phyloP scores from a whole-genome alignment of 495 filamentous ascomycete species.

The Penicillium salamii region DNA sequence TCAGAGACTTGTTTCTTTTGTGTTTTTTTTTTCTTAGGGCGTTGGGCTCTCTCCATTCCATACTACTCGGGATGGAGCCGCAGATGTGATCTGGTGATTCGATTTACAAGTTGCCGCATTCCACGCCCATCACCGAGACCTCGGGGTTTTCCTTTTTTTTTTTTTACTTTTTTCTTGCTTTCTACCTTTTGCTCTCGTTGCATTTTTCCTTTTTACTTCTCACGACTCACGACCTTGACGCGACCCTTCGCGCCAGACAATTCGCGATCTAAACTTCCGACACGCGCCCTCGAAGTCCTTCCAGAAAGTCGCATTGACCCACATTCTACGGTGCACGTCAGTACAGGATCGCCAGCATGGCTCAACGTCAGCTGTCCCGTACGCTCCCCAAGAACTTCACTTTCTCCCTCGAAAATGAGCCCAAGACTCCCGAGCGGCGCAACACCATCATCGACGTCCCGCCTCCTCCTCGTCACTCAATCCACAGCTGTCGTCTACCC shows the following conservation, averaged over 20 bases:
- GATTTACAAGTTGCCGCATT: slow-evolving; percentile 29
- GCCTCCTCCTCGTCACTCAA: slow-evolving; percentile 50
- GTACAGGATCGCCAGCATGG: slow-evolving; percentile 36
- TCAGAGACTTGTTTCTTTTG: slow-evolving; percentile 18
- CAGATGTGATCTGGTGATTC: slow-evolving; percentile 31
- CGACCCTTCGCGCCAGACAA: slow-evolving; percentile 26
- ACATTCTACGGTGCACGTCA: slow-evolving; percentile 9
- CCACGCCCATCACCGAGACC: slow-evolving; percentile 12
- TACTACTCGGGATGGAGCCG: slow-evolving; percentile 26
- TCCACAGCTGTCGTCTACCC: slow-evolving; percentile 47
- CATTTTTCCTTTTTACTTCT: slow-evolving; percentile 31
- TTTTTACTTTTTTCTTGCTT: slow-evolving; percentile 14
- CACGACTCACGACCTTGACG: slow-evolving; percentile 40
- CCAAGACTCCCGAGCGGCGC: slow-evolving; percentile 57
- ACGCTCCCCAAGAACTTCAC: slow-evolving; percentile 65
- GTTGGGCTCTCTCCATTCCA: slow-evolving; percentile 22
- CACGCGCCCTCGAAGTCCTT: neutral
- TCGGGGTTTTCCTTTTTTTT: slow-evolving; percentile 18
- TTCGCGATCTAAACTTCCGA: slow-evolving; percentile 4
- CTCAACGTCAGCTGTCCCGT: slow-evolving; percentile 54
- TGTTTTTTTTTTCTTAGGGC: slow-evolving; percentile 25
- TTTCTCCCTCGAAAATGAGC: slow-evolving; percentile 55
- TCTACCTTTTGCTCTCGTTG: slow-evolving; percentile 25
- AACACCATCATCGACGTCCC: slow-evolving; percentile 39
- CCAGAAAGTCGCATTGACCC: slow-evolving; percentile 15